These are phyloP conservation scores for Crithidia acanthocephali DNA, from an alignment of 208 protist genomes.

Conservation along the genomic window DNA sequence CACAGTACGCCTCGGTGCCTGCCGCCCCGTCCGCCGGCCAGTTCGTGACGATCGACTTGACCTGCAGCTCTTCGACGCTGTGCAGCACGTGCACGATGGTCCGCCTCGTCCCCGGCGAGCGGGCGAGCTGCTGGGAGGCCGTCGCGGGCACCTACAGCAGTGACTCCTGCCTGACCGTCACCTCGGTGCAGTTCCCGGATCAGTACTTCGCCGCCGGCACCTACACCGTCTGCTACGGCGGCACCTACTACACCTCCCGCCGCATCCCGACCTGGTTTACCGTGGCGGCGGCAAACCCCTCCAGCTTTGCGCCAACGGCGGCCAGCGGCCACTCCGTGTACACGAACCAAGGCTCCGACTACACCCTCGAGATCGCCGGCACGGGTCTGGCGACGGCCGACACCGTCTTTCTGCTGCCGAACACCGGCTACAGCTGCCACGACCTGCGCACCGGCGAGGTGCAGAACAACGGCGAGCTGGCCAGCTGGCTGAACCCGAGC, in stretches of 20 bases:
- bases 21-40: conserved; percentile 61
- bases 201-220: conserved; percentile 61
- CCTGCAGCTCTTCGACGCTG: conserved; percentile 38
- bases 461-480: conserved; percentile 56
- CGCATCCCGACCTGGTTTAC: conserved; percentile 71
- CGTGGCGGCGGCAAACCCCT: conserved; percentile 70
- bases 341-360: conserved; percentile 78
- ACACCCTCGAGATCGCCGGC: conserved; percentile 65
- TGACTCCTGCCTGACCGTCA: conserved; percentile 60
- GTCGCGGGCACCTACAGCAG: conserved; percentile 56
- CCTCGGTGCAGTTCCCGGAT: conserved; percentile 66
- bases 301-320: conserved; percentile 40
- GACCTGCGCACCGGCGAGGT: conserved; percentile 70
- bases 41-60: conserved; percentile 67
- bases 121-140: conserved; percentile 72
- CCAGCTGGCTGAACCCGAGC: conserved; percentile 68
- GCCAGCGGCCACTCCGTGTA: conserved; percentile 44
- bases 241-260: conserved; percentile 35
- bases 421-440: conserved; percentile 83
- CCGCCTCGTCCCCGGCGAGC: conserved; percentile 66
- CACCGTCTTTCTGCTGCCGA: conserved; percentile 72
- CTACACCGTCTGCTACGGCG: conserved; percentile 87
- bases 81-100: conserved; percentile 69
- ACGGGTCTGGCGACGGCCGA: conserved; percentile 55
- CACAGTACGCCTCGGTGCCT: conserved; percentile 43